Evolutionary conservation across 257 asterid species (phyloP).

Genomic region (Fraxinus cuspidata): DNA sequence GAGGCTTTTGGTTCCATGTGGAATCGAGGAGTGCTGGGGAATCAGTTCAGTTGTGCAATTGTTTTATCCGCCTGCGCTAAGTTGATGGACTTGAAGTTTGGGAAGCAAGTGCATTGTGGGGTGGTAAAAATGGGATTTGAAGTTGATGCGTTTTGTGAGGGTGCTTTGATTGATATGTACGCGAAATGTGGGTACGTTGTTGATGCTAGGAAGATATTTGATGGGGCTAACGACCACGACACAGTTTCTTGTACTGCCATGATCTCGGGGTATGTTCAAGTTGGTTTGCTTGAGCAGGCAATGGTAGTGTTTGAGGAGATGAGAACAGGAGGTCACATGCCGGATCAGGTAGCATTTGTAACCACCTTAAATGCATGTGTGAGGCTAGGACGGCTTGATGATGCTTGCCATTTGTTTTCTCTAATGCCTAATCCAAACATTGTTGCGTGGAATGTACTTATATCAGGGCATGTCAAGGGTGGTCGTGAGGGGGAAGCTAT

Average conservation of each 20-base stretch:
- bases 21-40: conserved; percentile 54
- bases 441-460: conserved; percentile 88
- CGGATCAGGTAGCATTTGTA: conserved; percentile 69
- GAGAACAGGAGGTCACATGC: conserved; percentile 53
- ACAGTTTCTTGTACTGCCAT: conserved; percentile 84
- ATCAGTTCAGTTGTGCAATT: conserved; percentile 77
- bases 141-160: conserved; percentile 60
- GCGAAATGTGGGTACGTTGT: conserved; percentile 65
- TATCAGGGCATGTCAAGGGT: conserved; percentile 74
- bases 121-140: conserved; percentile 54
- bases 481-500: conserved; percentile 68
- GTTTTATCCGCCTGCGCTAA: conserved; percentile 73
- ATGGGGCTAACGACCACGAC: conserved; percentile 49
- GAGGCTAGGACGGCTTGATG: conserved; percentile 63
- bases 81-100: conserved; percentile 45
- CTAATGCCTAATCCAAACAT: conserved; percentile 60
- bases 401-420: conserved; percentile 56
- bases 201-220: conserved; percentile 68
- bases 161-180: conserved; percentile 80
- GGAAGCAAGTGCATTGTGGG: conserved; percentile 66
- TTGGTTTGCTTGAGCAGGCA: conserved; percentile 61
- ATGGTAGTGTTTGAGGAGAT: conserved; percentile 60
- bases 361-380: conserved; percentile 68
- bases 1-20: conserved; percentile 54
- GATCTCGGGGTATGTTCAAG: conserved; percentile 70